Base-by-base conservation (phyloP, 2,329 filamentous ascomycete genomes). In the Colletotrichum musae region DNA sequence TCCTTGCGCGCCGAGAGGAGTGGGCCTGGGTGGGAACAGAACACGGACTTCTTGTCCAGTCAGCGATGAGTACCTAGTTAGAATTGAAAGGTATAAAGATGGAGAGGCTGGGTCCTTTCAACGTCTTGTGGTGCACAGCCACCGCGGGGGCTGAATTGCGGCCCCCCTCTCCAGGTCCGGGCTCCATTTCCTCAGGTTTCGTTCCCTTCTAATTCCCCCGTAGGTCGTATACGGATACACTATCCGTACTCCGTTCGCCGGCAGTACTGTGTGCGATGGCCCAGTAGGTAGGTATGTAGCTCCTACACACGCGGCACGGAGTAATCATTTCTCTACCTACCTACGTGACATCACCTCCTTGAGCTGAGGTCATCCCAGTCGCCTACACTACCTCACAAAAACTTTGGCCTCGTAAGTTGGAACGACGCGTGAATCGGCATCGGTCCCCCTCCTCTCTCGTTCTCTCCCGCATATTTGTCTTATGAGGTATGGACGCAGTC, bases 61-160 rank as follows among this genome's bases (percentile, higher is more conserved):
- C 1, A 10, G 32, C 32, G 32, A 10, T 7, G 10, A 12, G 32
- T 10, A 24, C 21, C 21, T 2, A 24, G 21, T 4, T 24, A 24
- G 21, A 24, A 24, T 24, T 24, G 21, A 24, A 24, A 26, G 12
- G 21, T 15, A 32, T 15, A 4, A 28, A 24, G 21, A 24, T 24
- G 21, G n/a, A 59, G 62, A 66, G 66, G 62, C 66, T 66, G 56
- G 50, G 51, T 28, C 54, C 32, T 10, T 36, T 36, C 32, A 6
- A 7, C 10, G 32, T 61, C 62, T 66, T 51, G 45, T 39, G 16
- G 5, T 43, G 67, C 67, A 69, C 67, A 69, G 67, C 67, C 67
- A 69, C 67, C 36, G 62, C 50, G 62, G 66, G 66, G 62, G 66
- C 66, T 66, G 64, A 68, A 65, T 13, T 24, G 54, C 24, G 50